Conservation (phyloP, 106 monocot species). For the Dioscorea zingiberensis region DNA sequence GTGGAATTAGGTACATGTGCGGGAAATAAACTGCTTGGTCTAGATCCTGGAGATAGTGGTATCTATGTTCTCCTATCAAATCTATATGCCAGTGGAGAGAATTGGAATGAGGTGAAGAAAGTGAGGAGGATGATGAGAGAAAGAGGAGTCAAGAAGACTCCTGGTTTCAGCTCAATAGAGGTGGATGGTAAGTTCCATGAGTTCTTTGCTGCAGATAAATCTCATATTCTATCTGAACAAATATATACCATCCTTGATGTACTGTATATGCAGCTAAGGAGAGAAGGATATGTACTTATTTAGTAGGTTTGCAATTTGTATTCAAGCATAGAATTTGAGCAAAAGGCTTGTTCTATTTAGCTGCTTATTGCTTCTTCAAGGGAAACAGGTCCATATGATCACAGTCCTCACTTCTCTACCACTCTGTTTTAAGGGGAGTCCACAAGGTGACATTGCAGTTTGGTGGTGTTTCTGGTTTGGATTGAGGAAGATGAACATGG, state of each 20-base stretch:
- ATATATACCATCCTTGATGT: slow-evolving; percentile 31
- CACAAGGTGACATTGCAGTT: too few species aligned
- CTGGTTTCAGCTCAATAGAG: slow-evolving; percentile 55
- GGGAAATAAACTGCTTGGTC: slow-evolving; percentile 36
- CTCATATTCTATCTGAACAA: slow-evolving; percentile 36
- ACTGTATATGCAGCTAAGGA: slow-evolving; percentile 29
- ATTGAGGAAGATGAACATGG: too few species aligned
- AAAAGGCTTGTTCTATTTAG: too few species aligned
- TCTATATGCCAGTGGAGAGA: slow-evolving; percentile 42
- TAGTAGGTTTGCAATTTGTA: too few species aligned
- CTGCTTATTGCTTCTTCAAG: too few species aligned
- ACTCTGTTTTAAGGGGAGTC: too few species aligned
- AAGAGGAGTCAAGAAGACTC: slow-evolving; percentile 52
- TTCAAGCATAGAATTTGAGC: too few species aligned
- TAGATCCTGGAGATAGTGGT: slow-evolving; percentile 58
- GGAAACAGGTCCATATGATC: too few species aligned
- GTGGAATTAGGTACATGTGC: slow-evolving; percentile 39
- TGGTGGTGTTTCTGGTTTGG: too few species aligned
- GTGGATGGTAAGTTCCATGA: slow-evolving; percentile 48
- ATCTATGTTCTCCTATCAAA: slow-evolving; percentile 48
- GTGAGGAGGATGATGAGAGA: slow-evolving; percentile 54
- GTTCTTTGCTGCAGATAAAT: slow-evolving; percentile 45
- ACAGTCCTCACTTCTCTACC: too few species aligned
- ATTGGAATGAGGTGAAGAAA: slow-evolving; percentile 51
- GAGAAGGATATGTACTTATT: slow-evolving; percentile 16